Base-by-base conservation (phyloP, 1,139 yeast genomes). In the Meyerozyma smithsonii region DNA sequence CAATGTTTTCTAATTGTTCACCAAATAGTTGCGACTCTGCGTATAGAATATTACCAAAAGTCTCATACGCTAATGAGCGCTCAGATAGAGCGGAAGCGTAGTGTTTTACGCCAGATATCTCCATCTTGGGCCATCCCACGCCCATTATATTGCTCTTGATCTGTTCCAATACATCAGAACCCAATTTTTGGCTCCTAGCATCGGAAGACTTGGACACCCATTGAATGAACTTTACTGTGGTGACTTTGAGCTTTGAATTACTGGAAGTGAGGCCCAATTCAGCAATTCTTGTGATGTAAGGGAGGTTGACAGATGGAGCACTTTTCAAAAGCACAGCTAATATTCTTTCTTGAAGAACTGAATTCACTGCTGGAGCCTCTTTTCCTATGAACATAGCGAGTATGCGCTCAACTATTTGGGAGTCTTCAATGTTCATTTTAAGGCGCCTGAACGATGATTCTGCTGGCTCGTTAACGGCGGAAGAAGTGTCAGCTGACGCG, bases 41-140 rank as follows among this genome's bases (percentile, higher is more conserved):
- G 40, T 72, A 72, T 36, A 86, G 58, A 10, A 87, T 66, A 30
- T 78, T 73, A 2, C 95, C 92, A 36, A 89, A 60, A 0, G 94
- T 81, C 55, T 87, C 96, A 53, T 87, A 89, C 45, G 84, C 87
- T 23, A 74, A 63, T 50, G 77, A 72, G 47, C 95, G 72, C 45
- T 79, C 73, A 3, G 55, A 48, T 1, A 69, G 45, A 8, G 63
- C 55, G 4, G 63, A 48, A 1, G 62, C 45, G 42, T 58, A 61
- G 38, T 59, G 61, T n/a, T 55, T 56, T 4, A 57, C 59, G 38
- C 50, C 52, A 0, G 68, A 58, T 1, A 62, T 49, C 39, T 72
- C 70, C 37, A 71, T 48, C 42, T 58, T 62, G 3, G 84, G 84
- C 84, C 84, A 79, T 1, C 84, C 85, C 44, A 77, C 81, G 17